phyloP scores from a whole-genome alignment of 2,329 filamentous ascomycete species.

The Xylaria multiplex region DNA sequence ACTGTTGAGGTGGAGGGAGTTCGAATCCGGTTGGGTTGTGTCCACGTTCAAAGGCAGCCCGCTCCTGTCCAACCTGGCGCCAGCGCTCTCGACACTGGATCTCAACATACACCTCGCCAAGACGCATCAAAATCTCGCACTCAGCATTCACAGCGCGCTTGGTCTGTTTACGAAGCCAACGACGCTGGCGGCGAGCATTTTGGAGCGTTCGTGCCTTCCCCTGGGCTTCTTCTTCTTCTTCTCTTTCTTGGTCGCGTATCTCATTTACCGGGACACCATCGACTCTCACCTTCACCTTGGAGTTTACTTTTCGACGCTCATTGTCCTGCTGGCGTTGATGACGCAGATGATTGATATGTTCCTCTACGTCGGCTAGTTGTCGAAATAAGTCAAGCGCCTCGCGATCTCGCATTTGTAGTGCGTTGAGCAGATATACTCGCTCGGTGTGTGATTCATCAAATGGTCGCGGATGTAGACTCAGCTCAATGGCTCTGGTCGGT shows the following conservation, averaged over 20 bases:
- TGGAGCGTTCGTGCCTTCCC: slow-evolving; percentile 2
- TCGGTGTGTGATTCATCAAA: slow-evolving; percentile 59
- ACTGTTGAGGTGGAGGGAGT: slow-evolving; percentile 1
- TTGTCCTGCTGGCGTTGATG: slow-evolving; percentile 33
- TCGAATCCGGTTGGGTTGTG: neutral
- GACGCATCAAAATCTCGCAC: slow-evolving; percentile 54
- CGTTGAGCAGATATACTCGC: slow-evolving; percentile 56
- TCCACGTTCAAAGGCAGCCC: neutral
- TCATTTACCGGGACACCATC: slow-evolving; percentile 1
- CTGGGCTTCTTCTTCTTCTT: slow-evolving; percentile 4
- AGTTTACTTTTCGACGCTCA: neutral
- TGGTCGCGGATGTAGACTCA: slow-evolving; percentile 52
- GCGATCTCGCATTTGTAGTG: slow-evolving; percentile 54
- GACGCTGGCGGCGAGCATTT: slow-evolving; percentile 52
- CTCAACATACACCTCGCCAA: slow-evolving; percentile 63
- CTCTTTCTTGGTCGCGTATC: neutral
- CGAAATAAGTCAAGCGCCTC: slow-evolving; percentile 53
- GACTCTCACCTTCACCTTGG: slow-evolving; percentile 11
- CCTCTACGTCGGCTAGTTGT: slow-evolving; percentile 53
- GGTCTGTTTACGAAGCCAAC: slow-evolving; percentile 56
- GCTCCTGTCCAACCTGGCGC: slow-evolving; percentile 17
- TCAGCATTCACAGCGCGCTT: slow-evolving; percentile 59
- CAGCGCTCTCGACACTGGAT: slow-evolving; percentile 56
- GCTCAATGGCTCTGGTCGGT: slow-evolving; percentile 33
- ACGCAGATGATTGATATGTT: slow-evolving; percentile 39